A percentile compares a stretch with the other conserved stretches of the same genome.
Conservation (phyloP, 306 rosid species). For the Malus sylvestris region DNA sequence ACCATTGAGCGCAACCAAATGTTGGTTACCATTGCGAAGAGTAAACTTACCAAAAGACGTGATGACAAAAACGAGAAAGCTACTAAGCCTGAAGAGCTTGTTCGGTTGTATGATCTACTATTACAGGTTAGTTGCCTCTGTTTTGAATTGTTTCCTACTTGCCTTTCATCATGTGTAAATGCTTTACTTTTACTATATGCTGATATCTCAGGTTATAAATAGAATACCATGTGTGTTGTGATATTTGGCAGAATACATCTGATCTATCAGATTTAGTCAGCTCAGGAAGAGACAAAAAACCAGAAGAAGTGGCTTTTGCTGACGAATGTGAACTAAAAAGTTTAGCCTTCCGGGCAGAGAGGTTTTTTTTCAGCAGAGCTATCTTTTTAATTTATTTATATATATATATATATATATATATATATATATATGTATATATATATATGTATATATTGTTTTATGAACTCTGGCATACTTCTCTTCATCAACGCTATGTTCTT, state of each 20-base stretch:
- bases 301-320: constrained; percentile 66
- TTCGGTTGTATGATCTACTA: constrained; percentile 83
- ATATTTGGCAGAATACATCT: constrained; percentile 67
- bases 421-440: neutral
- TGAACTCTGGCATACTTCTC: constrained; percentile 3
- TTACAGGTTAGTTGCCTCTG: constrained; percentile 54
- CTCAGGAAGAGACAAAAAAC: constrained; percentile 78
- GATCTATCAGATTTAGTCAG: constrained; percentile 94
- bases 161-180: constrained; percentile 8
- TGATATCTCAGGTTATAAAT: constrained; percentile 11
- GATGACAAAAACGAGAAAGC: constrained; percentile 88
- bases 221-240: constrained; percentile 14
- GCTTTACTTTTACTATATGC: neutral
- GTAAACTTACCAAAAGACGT: constrained; percentile 72
- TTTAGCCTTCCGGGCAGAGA: constrained; percentile 79
- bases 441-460: neutral
- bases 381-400: too few relatives aligned
- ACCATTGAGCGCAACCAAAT: constrained; percentile 91
- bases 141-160: constrained; percentile 4
- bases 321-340: constrained; percentile 66
- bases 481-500: neutral
- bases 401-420: too few relatives aligned
- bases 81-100: constrained; percentile 99
- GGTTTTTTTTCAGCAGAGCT: constrained; percentile 29
- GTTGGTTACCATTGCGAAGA: constrained; percentile 77